Evolutionary conservation across 2,329 filamentous ascomycete genomes (phyloP), one percentile per base, ranked within the genome.

Genomic region (Fusarium citri): DNA sequence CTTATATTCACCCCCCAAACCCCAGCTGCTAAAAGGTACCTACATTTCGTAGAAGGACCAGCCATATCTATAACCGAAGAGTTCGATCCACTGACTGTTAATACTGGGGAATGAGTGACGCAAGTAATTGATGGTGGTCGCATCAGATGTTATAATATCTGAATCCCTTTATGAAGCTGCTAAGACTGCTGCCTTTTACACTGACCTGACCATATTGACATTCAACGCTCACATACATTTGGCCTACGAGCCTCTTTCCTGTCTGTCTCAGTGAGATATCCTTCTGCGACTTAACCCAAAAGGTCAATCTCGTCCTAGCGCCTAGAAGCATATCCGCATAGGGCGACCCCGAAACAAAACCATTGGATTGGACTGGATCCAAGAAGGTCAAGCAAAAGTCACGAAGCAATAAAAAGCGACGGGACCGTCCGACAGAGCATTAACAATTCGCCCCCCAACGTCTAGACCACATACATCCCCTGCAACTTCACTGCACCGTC

Each of bases 91-190:
- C 62, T 3, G 42, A 25, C 16, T 30, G 14, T 54, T 25, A 28
- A 47, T 25, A 40, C 25, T 50, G 51, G 41, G 54, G 51, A 57
- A 31, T 28, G 25, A 56, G 64, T 70, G 68, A 70, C 68, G 68
- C 55, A 68, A 58, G 26, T 15, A 3, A 28, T 46, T 34, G 30
- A 22, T 20, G 22, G 47, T 60, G 46, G 46, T 26, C 26, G 40
- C 50, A 45, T 57, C 10, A 22, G n/a, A 43, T 14, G 42, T 46
- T 64, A 47, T 47, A 55, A 47, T 16, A 28, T 34, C 10, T 7
- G 3, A 64, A 49, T 54, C 34, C 25, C 30, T 65, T 60, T 28
- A 59, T 16, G n/a, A 15, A 15, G 20, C 22, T 25, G 28, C 10
- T 40, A 15, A 15, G 18, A 30, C 12, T n/a, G 15, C 14, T 30